Base-by-base conservation (phyloP, 495 filamentous ascomycete species). In the Xylaria intraflava region DNA sequence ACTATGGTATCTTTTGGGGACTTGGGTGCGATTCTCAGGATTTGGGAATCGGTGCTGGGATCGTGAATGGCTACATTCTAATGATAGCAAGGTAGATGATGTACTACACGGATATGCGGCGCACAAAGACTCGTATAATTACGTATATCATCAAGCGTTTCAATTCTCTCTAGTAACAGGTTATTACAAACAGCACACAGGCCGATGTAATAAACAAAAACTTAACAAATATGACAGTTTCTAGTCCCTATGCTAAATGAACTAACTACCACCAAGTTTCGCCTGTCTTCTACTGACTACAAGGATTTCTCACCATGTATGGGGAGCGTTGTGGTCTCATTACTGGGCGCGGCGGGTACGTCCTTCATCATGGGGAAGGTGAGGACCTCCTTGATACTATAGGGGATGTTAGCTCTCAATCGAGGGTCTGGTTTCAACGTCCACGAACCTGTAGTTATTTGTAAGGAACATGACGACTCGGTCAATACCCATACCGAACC, bases 401-500 rank as follows among this genome's bases (percentile, higher is more conserved):
- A 16, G 16, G 22, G n/a, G 6, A 22, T 40, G 51, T 53, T 11
- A 53, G 51, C 20, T 14, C 27, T 8, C 5, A 6, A 20, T 45
- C 41, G 2, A 11, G 3, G 11, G 16, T 23, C 2, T 26, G 9
- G 4, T 6, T 8, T 42, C 49, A 73, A 81, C 12, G 4, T 27
- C 22, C 14, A 16, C 41, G 31, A 38, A 53, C 51, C 51, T 64
- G 77, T 96, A 96, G 69, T 95, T 85, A 72, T 97, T 81, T 42
- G 94, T 96, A 62, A 97, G 75, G 79, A 97, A 96, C 93, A 97
- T 97, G 62, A 92, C 87, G 64, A 96, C 64, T 56, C 90, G 87
- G 73, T 98, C 93, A 62, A 98, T 95, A 57, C 94, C 93, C 83
- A 97, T 88, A 60, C 93, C 94, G 85, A 88, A 97, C 22, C 94